Evolutionary conservation across 805 yeast genomes (phyloP), one percentile per base, ranked within the genome.

Genomic region (Pichia pseudocactophila): DNA sequence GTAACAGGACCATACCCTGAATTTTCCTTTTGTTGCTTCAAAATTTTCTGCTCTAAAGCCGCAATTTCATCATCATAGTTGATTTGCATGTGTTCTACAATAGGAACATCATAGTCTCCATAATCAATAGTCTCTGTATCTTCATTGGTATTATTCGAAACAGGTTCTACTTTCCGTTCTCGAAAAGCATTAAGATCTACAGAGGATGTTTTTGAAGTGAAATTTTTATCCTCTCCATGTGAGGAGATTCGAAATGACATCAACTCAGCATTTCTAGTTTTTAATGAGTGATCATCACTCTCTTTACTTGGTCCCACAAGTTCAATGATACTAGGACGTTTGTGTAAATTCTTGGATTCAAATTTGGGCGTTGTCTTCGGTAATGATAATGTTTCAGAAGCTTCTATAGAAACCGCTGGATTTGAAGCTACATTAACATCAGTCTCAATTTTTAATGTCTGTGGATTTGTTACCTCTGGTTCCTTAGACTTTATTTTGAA

Each of bases 21-120:
- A 8, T 38, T 43, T 13, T 31, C 28, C 11, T 35, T 39, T 30
- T 49, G 47, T 13, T 42, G 26, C 30, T 36, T 38, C 10, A 19
- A 34, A 2, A 41, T 45, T 16, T 26, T 32, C 20, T 41, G 34
- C 17, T 43, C 46, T 10, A 41, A 32, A 19, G 36, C 26, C 13
- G 43, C 55, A 35, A 50, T 40, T 11, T 52, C 60, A 41, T 53
- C 59, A 36, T 48, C 56, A 37, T 36, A 54, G 6, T 41, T 41
- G 16, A 56, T 49, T 28, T 50, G 45, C 13, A 55, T 48, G 18
- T 50, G 33, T 27, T 54, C 55, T 8, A 41, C 42, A 2, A 25
- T 26, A 1, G 49, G 47, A 31, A 49, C 51, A 7, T 48, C 50
- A n/a, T 48, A 52, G 10, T 52, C 53, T n/a, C 51, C 57, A 41